A percentile compares a stretch with the other conserved stretches of the same genome.
Evolutionary conservation across 1,284 basidiomycete genomes (phyloP).

Genomic region (Leucoagaricus sp.): DNA sequence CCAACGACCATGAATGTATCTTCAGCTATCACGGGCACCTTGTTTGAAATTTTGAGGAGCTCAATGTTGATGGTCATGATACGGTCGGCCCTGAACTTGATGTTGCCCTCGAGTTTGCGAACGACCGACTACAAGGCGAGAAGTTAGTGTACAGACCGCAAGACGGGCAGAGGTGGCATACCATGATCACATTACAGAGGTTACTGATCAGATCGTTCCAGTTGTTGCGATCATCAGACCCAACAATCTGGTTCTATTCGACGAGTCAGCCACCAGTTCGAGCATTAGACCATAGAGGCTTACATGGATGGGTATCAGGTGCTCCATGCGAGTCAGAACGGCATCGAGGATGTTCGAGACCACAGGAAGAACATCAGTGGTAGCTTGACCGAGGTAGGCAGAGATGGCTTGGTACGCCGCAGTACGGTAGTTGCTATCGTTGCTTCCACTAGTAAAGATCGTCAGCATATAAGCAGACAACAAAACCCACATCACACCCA

Average conservation of each 20-base stretch:
- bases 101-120: conserved; percentile 81
- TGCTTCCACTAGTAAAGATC: conserved; percentile 70
- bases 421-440: conserved; percentile 93
- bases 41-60: too few species aligned
- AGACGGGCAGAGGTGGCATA: conserved; percentile 38
- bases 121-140: conserved; percentile 66
- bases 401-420: conserved; percentile 97
- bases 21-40: too few species aligned
- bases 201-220: conserved; percentile 99
- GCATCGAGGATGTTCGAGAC: conserved; percentile 84
- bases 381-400: conserved; percentile 82
- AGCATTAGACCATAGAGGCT: conserved; percentile 13
- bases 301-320: conserved; percentile 81
- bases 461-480: background rate
- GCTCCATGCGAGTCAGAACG: conserved; percentile 88
- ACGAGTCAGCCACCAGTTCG: conserved; percentile 4
- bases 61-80: conserved; percentile 97
- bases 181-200: conserved; percentile 88
- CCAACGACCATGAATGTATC: conserved; percentile 89
- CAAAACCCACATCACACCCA: conserved; percentile 37
- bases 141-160: conserved; percentile 10
- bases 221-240: conserved; percentile 96
- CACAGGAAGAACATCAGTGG: conserved; percentile 79
- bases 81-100: conserved; percentile 88
- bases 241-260: conserved; percentile 87